Evolutionary conservation across 2,329 filamentous ascomycete genomes (phyloP).

Genomic region (Juglanconis sp.): DNA sequence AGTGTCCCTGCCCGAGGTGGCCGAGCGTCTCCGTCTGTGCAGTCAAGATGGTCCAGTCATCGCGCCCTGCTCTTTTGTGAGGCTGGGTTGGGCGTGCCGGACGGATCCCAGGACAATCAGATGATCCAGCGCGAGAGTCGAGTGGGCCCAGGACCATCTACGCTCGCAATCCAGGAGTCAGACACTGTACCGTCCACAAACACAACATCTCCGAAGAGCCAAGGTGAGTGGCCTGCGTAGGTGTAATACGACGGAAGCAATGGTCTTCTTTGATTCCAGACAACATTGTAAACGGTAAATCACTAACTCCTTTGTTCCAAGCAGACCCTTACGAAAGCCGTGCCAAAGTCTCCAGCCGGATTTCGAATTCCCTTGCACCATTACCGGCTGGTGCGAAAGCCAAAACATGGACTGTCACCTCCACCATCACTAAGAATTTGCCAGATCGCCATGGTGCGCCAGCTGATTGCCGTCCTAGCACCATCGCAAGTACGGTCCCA

Average conservation of each 20-base stretch:
- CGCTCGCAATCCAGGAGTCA: neutral
- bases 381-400: neutral
- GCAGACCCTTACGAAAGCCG: neutral
- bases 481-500: neutral
- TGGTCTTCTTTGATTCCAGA: no score
- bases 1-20: neutral
- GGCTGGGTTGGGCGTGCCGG: neutral
- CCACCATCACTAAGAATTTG: constrained; percentile 7
- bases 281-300: no score
- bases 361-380: neutral
- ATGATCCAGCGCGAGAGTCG: no score
- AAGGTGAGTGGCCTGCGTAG: neutral
- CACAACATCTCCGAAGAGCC: neutral
- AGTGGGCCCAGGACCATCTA: neutral
- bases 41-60: neutral
- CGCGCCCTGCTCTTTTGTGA: neutral
- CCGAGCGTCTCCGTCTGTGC: neutral
- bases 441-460: neutral
- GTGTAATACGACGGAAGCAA: neutral
- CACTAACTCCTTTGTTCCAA: neutral
- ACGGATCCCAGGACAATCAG: neutral
- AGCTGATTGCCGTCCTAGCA: neutral
- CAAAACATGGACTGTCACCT: constrained; percentile 3
- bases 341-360: neutral
- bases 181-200: neutral